phyloP scores from a whole-genome alignment of 306 rosid genomes.

The Trifolium pratense region DNA sequence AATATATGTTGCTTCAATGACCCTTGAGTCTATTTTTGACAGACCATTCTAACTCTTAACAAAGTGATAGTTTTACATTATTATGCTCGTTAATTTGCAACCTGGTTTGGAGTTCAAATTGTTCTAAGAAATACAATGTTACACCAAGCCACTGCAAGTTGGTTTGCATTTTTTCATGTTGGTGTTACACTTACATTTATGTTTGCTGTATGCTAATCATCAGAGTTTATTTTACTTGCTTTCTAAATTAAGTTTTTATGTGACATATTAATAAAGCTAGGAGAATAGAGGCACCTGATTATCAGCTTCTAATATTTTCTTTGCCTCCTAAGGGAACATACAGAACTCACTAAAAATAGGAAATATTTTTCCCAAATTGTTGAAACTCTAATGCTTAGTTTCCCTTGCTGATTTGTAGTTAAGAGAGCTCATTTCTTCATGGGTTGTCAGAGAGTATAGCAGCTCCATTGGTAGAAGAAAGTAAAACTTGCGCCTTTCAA shows the following conservation, averaged over 20 bases:
- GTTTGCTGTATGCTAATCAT: too few relatives aligned
- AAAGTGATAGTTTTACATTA: too few relatives aligned
- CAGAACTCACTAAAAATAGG: constrained; percentile 69
- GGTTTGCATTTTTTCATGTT: not conserved
- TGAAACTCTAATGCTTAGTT: constrained; percentile 56
- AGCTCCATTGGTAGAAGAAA: constrained; percentile 87
- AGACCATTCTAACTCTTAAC: not conserved
- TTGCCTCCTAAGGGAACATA: constrained; percentile 58
- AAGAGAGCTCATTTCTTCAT: constrained; percentile 73
- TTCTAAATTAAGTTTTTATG: too few relatives aligned
- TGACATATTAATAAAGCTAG: too few relatives aligned
- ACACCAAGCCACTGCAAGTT: not conserved
- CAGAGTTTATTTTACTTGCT: too few relatives aligned
- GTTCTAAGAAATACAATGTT: too few relatives aligned
- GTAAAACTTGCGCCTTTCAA: constrained; percentile 63
- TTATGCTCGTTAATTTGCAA: too few relatives aligned
- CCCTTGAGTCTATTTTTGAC: too few relatives aligned
- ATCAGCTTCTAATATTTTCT: constrained; percentile 39
- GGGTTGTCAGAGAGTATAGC: constrained; percentile 78
- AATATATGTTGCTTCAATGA: too few relatives aligned
- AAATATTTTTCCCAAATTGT: constrained; percentile 68
- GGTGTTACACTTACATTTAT: too few relatives aligned
- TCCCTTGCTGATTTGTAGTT: constrained; percentile 64
- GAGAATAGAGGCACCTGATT: not conserved
- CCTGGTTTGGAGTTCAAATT: not conserved